Evolutionary conservation across 306 rosid genomes (phyloP), one percentile per base, ranked within the genome.

Genomic region (Medicago arabica): DNA sequence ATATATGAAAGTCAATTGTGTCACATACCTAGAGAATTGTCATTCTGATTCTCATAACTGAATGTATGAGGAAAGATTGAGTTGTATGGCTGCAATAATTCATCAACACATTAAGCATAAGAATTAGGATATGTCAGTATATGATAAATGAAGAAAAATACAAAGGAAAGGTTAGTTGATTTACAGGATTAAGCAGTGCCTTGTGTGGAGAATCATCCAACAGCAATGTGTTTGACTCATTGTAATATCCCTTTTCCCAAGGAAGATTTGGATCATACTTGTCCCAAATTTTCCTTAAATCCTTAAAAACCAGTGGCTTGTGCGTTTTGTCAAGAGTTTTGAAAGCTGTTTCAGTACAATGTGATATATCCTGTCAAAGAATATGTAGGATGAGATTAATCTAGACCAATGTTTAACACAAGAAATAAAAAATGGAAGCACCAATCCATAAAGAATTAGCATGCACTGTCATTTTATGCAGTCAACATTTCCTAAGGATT

Each of bases 191-290:
- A 75, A 89, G 89, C 69, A 91, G 77, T 19, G 96, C 91, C 80
- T 93, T 93, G 84, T 91, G 87, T 0, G 97, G 98, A 68, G 98
- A 93, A 82, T 93, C 98, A 81, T 93, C 98, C 88, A 93, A 58
- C 67, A 93, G 75, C 76, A 91, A 76, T 0, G 98, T 91, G 31
- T 93, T 93, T 11, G 89, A 81, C 72, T 88, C 89, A 49, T 87
- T 77, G 51, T 80, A 93, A 55, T 82, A 83, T 10, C 96, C 97
- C 41, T 80, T 86, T 71, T 85, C 88, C 96, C 97, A 93, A 7
- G 92, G 97, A 85, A 89, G 92, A 86, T 67, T 71, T 36, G 89
- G 87, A 80, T 89, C 96, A 9, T 84, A 84, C 47, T 89, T 89
- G 71, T 89, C 93, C 97, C 98, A 93, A 72, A 93, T 68, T 84